Conservation (phyloP, 805 yeast genomes). For the Kazachstania psychrophila region DNA sequence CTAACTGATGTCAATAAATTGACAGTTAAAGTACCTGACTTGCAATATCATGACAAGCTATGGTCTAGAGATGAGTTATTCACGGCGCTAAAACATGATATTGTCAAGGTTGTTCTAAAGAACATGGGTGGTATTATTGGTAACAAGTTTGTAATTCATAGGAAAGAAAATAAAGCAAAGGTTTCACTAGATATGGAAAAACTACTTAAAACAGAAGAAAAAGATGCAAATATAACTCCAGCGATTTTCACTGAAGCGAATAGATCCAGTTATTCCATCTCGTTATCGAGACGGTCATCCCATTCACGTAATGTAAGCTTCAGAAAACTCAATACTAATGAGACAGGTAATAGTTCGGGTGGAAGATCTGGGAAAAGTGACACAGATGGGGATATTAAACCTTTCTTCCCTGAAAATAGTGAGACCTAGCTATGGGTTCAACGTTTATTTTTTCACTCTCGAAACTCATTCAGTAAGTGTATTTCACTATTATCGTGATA, state of each 20-base stretch:
- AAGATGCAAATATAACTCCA: slow-evolving; percentile 2
- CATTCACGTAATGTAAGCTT: background rate
- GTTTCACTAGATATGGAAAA: slow-evolving; percentile 16
- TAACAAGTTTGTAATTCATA: slow-evolving; percentile 45
- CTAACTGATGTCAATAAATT: slow-evolving; percentile 52
- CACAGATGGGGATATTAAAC: background rate
- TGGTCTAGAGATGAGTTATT: slow-evolving; percentile 55
- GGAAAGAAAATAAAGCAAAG: slow-evolving; percentile 27
- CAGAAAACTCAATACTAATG: background rate
- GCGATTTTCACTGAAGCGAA: background rate
- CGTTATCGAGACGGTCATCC: slow-evolving; percentile 3
- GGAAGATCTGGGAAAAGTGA: background rate
- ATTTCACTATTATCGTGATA: too few relatives aligned
- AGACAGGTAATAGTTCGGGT: background rate
- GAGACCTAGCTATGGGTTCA: too few relatives aligned
- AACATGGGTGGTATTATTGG: slow-evolving; percentile 56
- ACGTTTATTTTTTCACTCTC: too few relatives aligned
- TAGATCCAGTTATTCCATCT: slow-evolving; percentile 1
- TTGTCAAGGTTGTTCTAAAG: slow-evolving; percentile 44
- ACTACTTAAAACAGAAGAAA: slow-evolving; percentile 10
- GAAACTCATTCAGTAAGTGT: too few relatives aligned
- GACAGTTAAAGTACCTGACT: slow-evolving; percentile 41
- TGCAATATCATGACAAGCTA: slow-evolving; percentile 37
- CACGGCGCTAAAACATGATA: slow-evolving; percentile 42
- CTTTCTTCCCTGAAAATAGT: slow-evolving; percentile 2